phyloP scores from a whole-genome alignment of 805 yeast genomes.

The Pichia nakasei region DNA sequence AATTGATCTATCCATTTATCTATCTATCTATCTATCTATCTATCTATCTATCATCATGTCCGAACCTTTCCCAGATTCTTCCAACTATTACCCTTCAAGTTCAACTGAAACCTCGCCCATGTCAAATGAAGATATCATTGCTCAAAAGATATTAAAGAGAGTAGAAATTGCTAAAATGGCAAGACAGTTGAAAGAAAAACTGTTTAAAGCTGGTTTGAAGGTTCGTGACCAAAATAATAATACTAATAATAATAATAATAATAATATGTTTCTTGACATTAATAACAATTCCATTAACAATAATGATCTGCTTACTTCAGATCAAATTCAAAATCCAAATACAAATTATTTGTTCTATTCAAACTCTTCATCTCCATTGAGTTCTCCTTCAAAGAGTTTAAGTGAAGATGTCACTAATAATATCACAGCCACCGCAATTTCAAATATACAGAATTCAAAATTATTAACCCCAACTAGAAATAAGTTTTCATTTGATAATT shows the following conservation, averaged over 20 bases:
- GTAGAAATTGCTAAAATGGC: constrained; percentile 40
- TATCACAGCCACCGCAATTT: constrained; percentile 15
- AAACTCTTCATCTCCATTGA: constrained; percentile 7
- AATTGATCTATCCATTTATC: no score
- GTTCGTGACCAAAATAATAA: constrained; percentile 24
- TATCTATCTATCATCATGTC: no score
- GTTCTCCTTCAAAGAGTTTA: constrained; percentile 14
- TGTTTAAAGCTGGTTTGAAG: constrained; percentile 33
- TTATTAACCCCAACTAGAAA: constrained; percentile 10
- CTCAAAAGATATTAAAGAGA: constrained; percentile 35
- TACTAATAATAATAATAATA: not conserved
- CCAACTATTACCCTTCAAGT: not conserved
- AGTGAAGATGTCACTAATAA: constrained; percentile 10
- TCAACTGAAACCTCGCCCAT: constrained; percentile 7
- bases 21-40: no score
- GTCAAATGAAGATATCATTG: constrained; percentile 31
- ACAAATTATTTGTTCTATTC: not conserved
- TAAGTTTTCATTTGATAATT: not conserved
- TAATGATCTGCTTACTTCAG: not conserved
- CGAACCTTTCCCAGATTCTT: not conserved
- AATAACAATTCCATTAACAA: not conserved
- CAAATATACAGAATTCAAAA: constrained; percentile 12
- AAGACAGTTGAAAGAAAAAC: constrained; percentile 33
- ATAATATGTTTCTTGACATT: not conserved
- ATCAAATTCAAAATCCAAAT: not conserved